A percentile compares a stretch with the other conserved stretches of the same genome.
Evolutionary conservation across 495 filamentous ascomycete genomes (phyloP).

Genomic region (Penicillium pulvis): DNA sequence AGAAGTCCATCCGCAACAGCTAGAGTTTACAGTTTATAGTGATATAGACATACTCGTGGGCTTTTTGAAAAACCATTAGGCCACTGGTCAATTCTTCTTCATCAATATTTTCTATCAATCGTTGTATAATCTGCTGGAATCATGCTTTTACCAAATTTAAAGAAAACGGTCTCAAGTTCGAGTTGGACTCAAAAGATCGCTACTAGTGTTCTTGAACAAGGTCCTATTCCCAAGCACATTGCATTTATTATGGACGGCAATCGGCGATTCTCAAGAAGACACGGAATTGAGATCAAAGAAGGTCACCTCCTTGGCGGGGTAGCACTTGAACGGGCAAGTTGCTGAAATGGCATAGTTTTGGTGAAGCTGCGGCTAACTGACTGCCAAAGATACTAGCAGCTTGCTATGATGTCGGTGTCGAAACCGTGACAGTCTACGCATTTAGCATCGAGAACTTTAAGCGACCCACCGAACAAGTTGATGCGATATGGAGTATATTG

Average conservation of each 20-base stretch:
- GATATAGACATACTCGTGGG: no score
- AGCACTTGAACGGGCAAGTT: background rate
- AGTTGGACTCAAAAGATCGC: no score
- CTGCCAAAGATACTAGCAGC: background rate
- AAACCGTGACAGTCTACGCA: conserved; percentile 12
- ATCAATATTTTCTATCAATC: no score
- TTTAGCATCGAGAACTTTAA: conserved; percentile 20
- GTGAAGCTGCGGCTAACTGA: no score
- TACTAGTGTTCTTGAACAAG: conserved; percentile 44
- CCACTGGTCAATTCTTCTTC: no score
- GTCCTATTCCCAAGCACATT: conserved; percentile 78
- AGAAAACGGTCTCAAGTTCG: no score
- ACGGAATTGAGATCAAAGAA: background rate
- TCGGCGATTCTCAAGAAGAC: conserved; percentile 63
- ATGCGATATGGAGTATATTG: background rate
- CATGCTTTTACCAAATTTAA: no score
- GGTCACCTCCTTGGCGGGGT: background rate
- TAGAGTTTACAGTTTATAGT: no score
- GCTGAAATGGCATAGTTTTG: no score
- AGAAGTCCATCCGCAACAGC: no score
- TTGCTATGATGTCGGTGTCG: conserved; percentile 6
- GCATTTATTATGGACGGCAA: conserved; percentile 94
- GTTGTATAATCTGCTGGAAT: no score
- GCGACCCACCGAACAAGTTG: conserved; percentile 5
- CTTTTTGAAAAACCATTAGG: no score